Conservation (phyloP, 192 early-diverging fungal genomes). For the Thamnidium elegans region DNA sequence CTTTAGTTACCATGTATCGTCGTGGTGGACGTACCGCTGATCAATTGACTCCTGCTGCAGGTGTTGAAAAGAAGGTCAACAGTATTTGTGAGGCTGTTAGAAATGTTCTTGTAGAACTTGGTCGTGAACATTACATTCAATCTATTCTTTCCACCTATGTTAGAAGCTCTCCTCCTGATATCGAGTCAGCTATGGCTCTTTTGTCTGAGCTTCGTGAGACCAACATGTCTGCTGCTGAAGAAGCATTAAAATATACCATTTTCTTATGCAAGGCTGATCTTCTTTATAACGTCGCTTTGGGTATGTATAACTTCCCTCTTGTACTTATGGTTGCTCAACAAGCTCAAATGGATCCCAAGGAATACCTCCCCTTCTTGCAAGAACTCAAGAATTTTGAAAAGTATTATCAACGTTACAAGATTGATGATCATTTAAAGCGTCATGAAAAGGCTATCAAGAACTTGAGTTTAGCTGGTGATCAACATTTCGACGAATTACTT, state of each 20-base stretch:
- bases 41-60: not conserved
- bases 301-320: constrained; percentile 90
- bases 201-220: constrained; percentile 50
- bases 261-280: constrained; percentile 88
- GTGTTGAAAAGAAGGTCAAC: constrained; percentile 66
- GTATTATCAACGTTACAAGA: constrained; percentile 80
- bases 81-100: constrained; percentile 69
- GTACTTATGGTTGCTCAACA: constrained; percentile 96
- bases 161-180: constrained; percentile 73
- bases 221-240: constrained; percentile 67
- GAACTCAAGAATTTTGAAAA: constrained; percentile 73
- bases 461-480: constrained; percentile 54
- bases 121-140: constrained; percentile 62
- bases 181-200: constrained; percentile 73
- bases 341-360: constrained; percentile 94
- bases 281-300: constrained; percentile 88
- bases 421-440: constrained; percentile 83
- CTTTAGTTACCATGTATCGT: constrained; percentile 77
- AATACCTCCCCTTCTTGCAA: constrained; percentile 88
- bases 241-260: constrained; percentile 85
- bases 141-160: constrained; percentile 85
- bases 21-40: constrained; percentile 12
- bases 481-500: constrained; percentile 56
- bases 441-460: constrained; percentile 66
- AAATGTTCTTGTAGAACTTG: constrained; percentile 50